These are phyloP conservation scores for Aspergillus haitiensis DNA, from an alignment of 495 filamentous ascomycete genomes.

Conservation along the genomic window DNA sequence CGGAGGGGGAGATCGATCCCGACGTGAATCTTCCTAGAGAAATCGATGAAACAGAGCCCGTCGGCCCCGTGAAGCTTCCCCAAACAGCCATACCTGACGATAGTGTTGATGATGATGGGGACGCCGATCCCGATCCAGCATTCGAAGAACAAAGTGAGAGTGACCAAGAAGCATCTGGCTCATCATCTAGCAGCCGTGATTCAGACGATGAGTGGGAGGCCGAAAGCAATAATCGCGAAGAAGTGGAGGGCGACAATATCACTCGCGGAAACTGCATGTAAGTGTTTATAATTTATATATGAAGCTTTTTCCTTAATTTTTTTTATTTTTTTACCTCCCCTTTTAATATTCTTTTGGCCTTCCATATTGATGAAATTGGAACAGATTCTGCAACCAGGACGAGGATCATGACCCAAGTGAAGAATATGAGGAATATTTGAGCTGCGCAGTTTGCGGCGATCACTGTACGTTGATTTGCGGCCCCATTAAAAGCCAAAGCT, in stretches of 20 bases:
- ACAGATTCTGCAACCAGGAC: constrained; percentile 73
- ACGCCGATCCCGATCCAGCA: constrained; percentile 46
- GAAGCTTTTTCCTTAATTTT: constrained; percentile 3
- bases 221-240: constrained; percentile 62
- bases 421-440: constrained; percentile 83
- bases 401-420: constrained; percentile 84
- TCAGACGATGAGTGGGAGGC: constrained; percentile 73
- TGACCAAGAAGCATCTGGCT: constrained; percentile 52
- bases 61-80: constrained; percentile 74
- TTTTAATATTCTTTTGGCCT: background rate
- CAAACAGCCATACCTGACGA: constrained; percentile 47
- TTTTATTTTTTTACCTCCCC: constrained; percentile 1
- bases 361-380: constrained; percentile 26
- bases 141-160: constrained; percentile 43
- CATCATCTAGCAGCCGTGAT: constrained; percentile 57
- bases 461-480: constrained; percentile 67
- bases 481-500: constrained; percentile 28
- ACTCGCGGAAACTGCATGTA: constrained; percentile 64
- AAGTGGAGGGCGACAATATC: constrained; percentile 64
- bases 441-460: constrained; percentile 79
- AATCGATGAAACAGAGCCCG: constrained; percentile 58
- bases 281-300: constrained; percentile 41
- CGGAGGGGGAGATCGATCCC: constrained; percentile 30
- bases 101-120: constrained; percentile 46
- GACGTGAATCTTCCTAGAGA: constrained; percentile 35